Percentiles rank a stretch among this genome's conserved stretches.
These are phyloP conservation scores for Carex myosuroides DNA, from an alignment of 176 grass and related monocot genomes.

Conservation along the genomic window DNA sequence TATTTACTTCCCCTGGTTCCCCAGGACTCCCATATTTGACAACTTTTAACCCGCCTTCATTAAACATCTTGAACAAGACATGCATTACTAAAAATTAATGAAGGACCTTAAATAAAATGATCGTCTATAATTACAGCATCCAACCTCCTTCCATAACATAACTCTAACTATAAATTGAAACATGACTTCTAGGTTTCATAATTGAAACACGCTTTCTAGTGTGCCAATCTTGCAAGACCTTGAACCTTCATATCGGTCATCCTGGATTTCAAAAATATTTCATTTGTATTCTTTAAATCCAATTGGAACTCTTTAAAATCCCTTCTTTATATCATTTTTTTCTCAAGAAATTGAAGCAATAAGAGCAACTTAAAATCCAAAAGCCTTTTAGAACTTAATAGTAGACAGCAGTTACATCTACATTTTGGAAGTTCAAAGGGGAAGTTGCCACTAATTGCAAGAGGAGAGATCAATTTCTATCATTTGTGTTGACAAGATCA, in stretches of 20 bases:
- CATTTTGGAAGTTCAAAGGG: background rate
- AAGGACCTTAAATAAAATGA: background rate
- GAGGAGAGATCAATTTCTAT: background rate
- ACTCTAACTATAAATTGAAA: background rate
- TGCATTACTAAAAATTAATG: background rate
- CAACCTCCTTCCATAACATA: background rate
- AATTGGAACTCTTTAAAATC: background rate
- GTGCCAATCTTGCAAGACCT: background rate
- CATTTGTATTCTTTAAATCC: background rate
- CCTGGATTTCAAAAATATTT: background rate
- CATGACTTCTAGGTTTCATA: no score
- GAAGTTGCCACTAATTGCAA: background rate
- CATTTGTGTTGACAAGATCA: background rate
- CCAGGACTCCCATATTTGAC: slow-evolving; percentile 33
- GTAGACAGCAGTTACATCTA: background rate
- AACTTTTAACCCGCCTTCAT: slow-evolving; percentile 43
- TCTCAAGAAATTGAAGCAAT: background rate
- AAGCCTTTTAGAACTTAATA: background rate
- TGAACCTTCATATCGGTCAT: background rate
- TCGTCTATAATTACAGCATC: background rate
- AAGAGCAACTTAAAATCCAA: background rate
- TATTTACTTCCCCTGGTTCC: background rate
- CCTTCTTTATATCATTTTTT: background rate
- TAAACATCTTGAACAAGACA: slow-evolving; percentile 57
- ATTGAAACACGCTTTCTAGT: no score